Evolutionary conservation across 768 basidiomycete species (phyloP), one percentile per base, ranked within the genome.

Genomic region (Boletus barrowsii): DNA sequence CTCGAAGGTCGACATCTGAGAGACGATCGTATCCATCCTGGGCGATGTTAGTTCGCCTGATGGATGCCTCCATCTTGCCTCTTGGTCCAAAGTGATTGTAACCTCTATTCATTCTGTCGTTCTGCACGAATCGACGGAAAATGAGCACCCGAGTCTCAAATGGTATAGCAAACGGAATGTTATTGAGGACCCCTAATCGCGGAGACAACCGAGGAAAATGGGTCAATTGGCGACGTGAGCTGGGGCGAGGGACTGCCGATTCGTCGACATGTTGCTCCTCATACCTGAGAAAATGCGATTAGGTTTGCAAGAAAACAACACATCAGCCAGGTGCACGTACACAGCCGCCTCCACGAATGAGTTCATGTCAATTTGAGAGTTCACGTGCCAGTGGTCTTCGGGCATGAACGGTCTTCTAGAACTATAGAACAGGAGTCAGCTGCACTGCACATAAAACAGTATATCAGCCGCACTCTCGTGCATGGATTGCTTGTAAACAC

Each of bases 161-260:
- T 0, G 96, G 95, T 52, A 98, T 88, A 6, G 93, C 84, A 72
- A 97, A 97, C 0, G 95, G 96, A 53, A 98, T 90, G 71, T 98
- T 95, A 75, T 98, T 91, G 49, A 98, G 81, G 26, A 98, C 80
- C 3, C 91, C 92, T 3, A 98, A 79, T 8, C 93, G 84, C 0
- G 95, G 96, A 30, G 70, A 69, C 13, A 68, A 33, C 6, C 60
- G 94, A 35, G 70, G 42, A 48, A 98, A 74, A 53, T 83, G 78
- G 0, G 88, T 83, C 41, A 88, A 71, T 59, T 90, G 86, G 6
- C 90, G 86, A 61, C 87, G 88, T 14, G 83, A 78, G 46, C 81
- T 72, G 35, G 62, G 55, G 42, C 72, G 73, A 26, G 56, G 61
- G 13, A 49, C 52, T 5, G 35, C 62, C 42, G 33, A 56, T 24